A percentile compares a stretch with the other conserved stretches of the same genome.
phyloP scores from a whole-genome alignment of 148 eudicot genomes.

The Polygonum maritimum region DNA sequence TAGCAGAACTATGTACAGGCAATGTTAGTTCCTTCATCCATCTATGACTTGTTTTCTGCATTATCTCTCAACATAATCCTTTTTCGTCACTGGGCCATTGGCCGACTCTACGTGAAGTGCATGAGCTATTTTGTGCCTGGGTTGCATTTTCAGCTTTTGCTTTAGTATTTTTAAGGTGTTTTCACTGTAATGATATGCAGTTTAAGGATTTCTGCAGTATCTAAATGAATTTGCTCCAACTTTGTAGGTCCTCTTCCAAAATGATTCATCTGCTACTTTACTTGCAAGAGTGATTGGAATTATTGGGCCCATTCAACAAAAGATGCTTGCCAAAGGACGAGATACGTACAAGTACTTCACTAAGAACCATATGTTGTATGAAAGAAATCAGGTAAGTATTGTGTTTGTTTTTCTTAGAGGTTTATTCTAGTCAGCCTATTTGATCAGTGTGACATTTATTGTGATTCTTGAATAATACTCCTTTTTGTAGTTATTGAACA shows the following conservation, averaged over 20 bases:
- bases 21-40: constrained; percentile 46
- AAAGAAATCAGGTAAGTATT: constrained; percentile 77
- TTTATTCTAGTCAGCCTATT: neutral
- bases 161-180: neutral
- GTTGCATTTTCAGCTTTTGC: neutral
- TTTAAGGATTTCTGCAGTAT: neutral
- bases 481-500: neutral
- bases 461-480: neutral
- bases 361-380: constrained; percentile 99
- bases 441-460: neutral
- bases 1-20: constrained; percentile 98
- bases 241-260: constrained; percentile 91
- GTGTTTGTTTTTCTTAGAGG: neutral
- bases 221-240: neutral
- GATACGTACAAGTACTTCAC: constrained; percentile 93
- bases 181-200: neutral
- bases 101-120: neutral
- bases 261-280: constrained; percentile 97
- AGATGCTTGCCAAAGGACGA: constrained; percentile 91
- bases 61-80: neutral
- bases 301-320: constrained; percentile 74
- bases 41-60: neutral
- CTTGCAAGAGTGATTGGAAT: constrained; percentile 95
- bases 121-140: neutral
- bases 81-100: neutral